Evolutionary conservation across 495 filamentous ascomycete genomes (phyloP).

Genomic region (Penicillium argentinense): DNA sequence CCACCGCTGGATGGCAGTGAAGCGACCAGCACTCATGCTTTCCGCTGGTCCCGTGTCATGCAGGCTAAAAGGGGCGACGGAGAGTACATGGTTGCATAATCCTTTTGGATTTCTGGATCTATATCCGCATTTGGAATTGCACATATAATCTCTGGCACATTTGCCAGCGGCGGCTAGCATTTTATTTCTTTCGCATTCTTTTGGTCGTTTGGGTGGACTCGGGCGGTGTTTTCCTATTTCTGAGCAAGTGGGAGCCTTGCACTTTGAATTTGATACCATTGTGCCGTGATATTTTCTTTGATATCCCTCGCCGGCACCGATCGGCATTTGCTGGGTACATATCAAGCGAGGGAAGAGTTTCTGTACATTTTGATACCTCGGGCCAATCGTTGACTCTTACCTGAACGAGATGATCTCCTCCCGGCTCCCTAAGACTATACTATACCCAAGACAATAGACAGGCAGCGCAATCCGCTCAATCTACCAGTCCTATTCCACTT

Average conservation of each 20-base stretch:
- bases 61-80: conserved; percentile 65
- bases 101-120: neutral
- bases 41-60: conserved; percentile 78
- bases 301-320: no score
- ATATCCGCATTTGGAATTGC: neutral
- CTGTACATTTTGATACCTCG: neutral
- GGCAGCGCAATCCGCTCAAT: neutral
- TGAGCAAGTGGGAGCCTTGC: conserved; percentile 15
- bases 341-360: neutral
- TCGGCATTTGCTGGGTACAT: neutral
- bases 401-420: no score
- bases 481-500: no score
- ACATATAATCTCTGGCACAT: neutral
- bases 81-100: conserved; percentile 83
- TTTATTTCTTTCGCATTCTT: neutral
- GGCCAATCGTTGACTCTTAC: neutral
- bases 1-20: conserved; percentile 20
- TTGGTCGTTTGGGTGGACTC: neutral
- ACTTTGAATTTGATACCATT: conserved; percentile 24
- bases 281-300: neutral
- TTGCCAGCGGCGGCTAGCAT: neutral
- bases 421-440: conserved; percentile 3
- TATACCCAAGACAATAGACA: conserved; percentile 2
- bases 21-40: conserved; percentile 44
- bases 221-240: conserved; percentile 6